Evolutionary conservation across 2,329 filamentous ascomycete genomes (phyloP).

Genomic region (Paecilomyces variotii): DNA sequence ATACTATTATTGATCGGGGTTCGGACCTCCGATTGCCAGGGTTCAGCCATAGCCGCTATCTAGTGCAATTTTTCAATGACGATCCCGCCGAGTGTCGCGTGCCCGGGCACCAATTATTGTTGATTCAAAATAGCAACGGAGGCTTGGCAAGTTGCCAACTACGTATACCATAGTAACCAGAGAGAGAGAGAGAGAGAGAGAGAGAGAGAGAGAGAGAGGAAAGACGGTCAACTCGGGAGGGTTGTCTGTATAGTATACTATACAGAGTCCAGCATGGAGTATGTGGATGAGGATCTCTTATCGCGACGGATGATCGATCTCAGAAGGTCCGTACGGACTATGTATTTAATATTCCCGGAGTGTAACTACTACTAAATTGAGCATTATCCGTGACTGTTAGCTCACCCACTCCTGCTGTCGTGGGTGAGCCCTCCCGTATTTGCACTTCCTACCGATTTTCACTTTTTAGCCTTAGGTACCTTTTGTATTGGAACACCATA

Average conservation of each 20-base stretch:
- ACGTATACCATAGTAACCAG: not conserved
- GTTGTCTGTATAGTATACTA: not conserved
- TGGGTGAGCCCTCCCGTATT: too few species aligned
- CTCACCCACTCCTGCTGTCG: too few species aligned
- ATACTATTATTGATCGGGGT: too few species aligned
- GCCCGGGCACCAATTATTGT: not conserved
- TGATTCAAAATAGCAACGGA: not conserved
- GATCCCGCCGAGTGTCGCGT: not conserved
- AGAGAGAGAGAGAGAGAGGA: too few species aligned
- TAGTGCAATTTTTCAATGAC: not conserved
- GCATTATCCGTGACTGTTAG: too few species aligned
- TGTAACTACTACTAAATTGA: too few species aligned
- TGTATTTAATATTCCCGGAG: not conserved
- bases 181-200: too few species aligned
- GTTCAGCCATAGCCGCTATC: not conserved
- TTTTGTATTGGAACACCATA: too few species aligned
- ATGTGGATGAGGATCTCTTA: not conserved
- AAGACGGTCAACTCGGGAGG: too few species aligned
- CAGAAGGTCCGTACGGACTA: not conserved
- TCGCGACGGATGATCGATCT: not conserved
- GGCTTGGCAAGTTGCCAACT: not conserved
- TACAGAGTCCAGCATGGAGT: not conserved
- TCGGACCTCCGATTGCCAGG: too few species aligned
- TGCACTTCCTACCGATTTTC: too few species aligned
- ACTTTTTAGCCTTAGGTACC: too few species aligned